phyloP scores from a whole-genome alignment of 306 rosid genomes.

The Gastrolobium bilobum region DNA sequence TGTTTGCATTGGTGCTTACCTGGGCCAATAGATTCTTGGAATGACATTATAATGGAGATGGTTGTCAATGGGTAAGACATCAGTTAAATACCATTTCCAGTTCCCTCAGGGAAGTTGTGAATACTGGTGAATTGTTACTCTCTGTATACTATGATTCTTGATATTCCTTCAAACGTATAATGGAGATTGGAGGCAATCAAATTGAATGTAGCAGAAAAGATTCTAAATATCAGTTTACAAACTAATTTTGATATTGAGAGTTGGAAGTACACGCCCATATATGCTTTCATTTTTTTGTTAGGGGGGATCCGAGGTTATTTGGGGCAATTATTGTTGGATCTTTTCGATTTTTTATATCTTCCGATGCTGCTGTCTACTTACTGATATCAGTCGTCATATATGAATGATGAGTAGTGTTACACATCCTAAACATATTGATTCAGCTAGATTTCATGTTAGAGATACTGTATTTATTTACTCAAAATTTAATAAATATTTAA shows the following conservation, averaged over 20 bases:
- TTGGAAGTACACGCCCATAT: neutral
- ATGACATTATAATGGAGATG: slow-evolving; percentile 89
- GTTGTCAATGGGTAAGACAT: slow-evolving; percentile 60
- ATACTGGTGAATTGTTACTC: slow-evolving; percentile 44
- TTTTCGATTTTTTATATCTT: neutral
- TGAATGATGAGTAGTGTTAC: neutral
- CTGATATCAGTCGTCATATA: neutral
- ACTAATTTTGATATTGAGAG: slow-evolving; percentile 42
- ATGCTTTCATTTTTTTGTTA: neutral
- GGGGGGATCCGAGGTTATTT: neutral
- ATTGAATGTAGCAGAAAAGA: slow-evolving; percentile 35
- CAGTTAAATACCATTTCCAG: slow-evolving; percentile 28
- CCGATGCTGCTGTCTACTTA: neutral
- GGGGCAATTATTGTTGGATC: neutral
- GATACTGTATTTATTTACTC: neutral
- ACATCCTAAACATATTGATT: neutral
- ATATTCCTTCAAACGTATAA: slow-evolving; percentile 32
- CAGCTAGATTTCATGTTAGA: neutral
- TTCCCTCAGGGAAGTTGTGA: slow-evolving; percentile 46
- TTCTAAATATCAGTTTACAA: slow-evolving; percentile 32
- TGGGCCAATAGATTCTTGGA: slow-evolving; percentile 96
- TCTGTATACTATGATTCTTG: slow-evolving; percentile 41
- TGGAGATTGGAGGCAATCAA: slow-evolving; percentile 39
- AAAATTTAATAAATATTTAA: neutral
- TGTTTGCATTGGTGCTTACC: slow-evolving; percentile 99